Conservation (phyloP, 163 green algal genomes). For the Scenedesmus sp. region DNA sequence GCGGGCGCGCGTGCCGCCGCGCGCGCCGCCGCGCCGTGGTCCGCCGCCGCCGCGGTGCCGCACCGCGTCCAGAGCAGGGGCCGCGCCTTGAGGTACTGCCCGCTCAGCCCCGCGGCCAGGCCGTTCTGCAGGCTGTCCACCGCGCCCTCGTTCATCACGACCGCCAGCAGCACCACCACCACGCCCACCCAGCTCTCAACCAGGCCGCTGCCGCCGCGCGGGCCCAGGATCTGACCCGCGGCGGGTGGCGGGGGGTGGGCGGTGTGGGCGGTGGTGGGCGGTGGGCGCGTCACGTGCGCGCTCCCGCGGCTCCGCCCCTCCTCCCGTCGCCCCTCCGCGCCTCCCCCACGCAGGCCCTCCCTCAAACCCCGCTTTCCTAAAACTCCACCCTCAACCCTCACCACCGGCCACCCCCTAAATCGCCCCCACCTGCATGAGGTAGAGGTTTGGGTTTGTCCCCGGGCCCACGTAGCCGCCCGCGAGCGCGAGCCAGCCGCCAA, state of each 20-base stretch:
- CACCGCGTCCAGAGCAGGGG: constrained; percentile 43
- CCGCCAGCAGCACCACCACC: constrained; percentile 46
- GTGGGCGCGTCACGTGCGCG: too few relatives aligned
- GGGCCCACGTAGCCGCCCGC: constrained; percentile 43
- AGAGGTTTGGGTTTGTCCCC: constrained; percentile 67
- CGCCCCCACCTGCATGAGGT: constrained; percentile 56
- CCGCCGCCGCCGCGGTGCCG: too few relatives aligned
- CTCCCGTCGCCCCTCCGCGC: too few relatives aligned
- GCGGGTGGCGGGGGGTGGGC: too few relatives aligned
- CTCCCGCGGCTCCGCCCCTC: too few relatives aligned
- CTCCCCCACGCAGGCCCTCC: too few relatives aligned
- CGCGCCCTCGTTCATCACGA: constrained; percentile 72
- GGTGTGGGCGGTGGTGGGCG: too few relatives aligned
- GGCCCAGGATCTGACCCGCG: constrained; percentile 24
- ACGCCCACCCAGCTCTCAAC: constrained; percentile 38
- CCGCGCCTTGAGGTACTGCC: constrained; percentile 54
- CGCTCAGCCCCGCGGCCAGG: constrained; percentile 65
- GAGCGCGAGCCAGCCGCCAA: constrained; percentile 71
- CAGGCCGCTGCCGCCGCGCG: neutral
- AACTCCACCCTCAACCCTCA: neutral
- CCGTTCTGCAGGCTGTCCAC: constrained; percentile 78
- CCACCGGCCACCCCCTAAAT: neutral
- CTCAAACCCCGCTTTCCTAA: constrained; percentile 24
- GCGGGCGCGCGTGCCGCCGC: too few relatives aligned
- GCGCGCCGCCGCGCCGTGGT: too few relatives aligned